Evolutionary conservation across 768 basidiomycete species (phyloP).

Genomic region (Chalciporus chontae): DNA sequence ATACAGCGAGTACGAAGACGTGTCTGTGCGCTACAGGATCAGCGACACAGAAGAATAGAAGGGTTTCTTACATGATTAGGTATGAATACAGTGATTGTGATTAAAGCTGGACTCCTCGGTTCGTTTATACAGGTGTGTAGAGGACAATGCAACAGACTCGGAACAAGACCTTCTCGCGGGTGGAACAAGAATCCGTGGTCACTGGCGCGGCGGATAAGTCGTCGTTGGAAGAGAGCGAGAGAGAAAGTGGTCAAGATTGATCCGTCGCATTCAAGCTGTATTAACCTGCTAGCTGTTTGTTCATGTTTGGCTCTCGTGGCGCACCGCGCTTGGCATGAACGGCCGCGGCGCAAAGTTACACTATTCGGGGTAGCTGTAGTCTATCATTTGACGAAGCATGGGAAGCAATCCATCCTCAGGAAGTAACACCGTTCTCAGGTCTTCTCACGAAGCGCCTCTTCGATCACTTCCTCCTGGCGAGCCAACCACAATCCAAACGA

Average conservation of each 20-base stretch:
- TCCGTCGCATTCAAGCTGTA: constrained; percentile 10
- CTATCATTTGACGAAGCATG: neutral
- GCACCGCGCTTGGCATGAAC: too few species aligned
- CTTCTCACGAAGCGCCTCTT: constrained; percentile 43
- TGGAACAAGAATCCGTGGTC: constrained; percentile 3
- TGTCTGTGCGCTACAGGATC: constrained; percentile 28
- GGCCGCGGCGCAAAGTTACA: neutral
- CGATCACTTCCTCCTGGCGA: constrained; percentile 69
- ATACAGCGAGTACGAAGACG: constrained; percentile 6
- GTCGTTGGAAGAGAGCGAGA: constrained; percentile 10
- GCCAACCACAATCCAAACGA: constrained; percentile 81
- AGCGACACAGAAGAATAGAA: constrained; percentile 20
- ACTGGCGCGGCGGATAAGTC: neutral
- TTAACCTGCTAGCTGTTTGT: constrained; percentile 23
- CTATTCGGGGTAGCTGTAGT: neutral
- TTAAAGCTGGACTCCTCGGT: constrained; percentile 16
- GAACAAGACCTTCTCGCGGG: constrained; percentile 7
- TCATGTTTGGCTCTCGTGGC: constrained; percentile 26
- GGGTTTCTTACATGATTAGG: constrained; percentile 32
- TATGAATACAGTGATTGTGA: constrained; percentile 32
- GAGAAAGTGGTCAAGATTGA: constrained; percentile 10
- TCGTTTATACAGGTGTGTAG: constrained; percentile 25
- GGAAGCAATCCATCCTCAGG: neutral
- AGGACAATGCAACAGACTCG: constrained; percentile 16
- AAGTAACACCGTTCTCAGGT: neutral